These are phyloP conservation scores for Epithele typhae DNA, from an alignment of 768 basidiomycete species.

Conservation along the genomic window DNA sequence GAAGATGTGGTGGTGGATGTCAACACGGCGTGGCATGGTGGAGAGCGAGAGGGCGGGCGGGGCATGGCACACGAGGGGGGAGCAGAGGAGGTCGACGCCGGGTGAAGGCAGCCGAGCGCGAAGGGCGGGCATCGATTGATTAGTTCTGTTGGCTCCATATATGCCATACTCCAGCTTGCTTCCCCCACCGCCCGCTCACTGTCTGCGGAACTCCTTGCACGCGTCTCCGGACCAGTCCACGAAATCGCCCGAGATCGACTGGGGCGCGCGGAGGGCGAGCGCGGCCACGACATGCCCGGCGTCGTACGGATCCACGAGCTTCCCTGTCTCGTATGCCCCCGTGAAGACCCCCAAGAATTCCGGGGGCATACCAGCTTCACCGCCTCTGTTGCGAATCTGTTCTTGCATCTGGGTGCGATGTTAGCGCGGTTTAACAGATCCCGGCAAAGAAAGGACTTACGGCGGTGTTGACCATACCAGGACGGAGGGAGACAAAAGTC, in stretches of 20 bases:
- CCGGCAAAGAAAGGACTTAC: constrained; percentile 38
- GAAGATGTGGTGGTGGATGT: constrained; percentile 80
- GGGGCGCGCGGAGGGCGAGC: constrained; percentile 61
- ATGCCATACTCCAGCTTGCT: no score
- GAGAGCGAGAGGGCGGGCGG: no score
- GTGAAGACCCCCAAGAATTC: constrained; percentile 56
- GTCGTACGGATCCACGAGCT: constrained; percentile 70
- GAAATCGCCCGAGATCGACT: constrained; percentile 68
- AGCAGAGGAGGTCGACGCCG: no score
- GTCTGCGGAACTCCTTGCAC: constrained; percentile 49
- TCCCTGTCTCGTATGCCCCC: constrained; percentile 54
- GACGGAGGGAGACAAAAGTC: constrained; percentile 72
- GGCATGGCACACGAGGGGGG: no score
- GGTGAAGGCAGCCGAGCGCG: no score
- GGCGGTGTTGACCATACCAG: constrained; percentile 82
- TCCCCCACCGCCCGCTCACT: constrained; percentile 1
- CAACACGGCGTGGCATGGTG: constrained; percentile 31
- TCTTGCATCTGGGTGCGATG: constrained; percentile 61
- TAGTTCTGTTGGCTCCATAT: no score
- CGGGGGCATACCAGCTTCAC: constrained; percentile 48
- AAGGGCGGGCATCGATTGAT: no score
- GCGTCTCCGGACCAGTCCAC: constrained; percentile 76
- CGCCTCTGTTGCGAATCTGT: constrained; percentile 41
- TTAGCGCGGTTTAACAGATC: not conserved
- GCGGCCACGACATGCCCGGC: constrained; percentile 77